phyloP scores from a whole-genome alignment of 2,329 filamentous ascomycete species.

The Alternaria conjuncta region DNA sequence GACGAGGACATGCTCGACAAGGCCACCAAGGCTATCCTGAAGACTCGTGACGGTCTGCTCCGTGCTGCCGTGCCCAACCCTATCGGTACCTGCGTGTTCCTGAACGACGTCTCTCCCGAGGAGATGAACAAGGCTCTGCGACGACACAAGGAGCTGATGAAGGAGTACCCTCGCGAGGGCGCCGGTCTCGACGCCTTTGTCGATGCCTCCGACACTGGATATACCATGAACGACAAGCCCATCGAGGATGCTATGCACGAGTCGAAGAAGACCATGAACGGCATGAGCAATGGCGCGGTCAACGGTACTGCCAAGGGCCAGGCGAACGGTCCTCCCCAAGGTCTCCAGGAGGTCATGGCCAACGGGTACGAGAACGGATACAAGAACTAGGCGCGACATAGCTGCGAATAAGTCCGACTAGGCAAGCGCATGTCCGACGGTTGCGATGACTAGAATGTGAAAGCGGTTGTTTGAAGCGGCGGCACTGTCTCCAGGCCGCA shows the following conservation, averaged over 20 bases:
- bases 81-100: constrained; percentile 69
- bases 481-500: background rate
- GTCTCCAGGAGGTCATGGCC: constrained; percentile 33
- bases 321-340: constrained; percentile 25
- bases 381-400: constrained; percentile 33
- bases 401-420: constrained; percentile 20
- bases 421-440: constrained; percentile 15
- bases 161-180: constrained; percentile 67
- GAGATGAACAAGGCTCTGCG: constrained; percentile 68
- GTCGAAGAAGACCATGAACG: constrained; percentile 29
- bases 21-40: constrained; percentile 72
- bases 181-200: constrained; percentile 73
- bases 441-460: constrained; percentile 2
- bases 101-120: constrained; percentile 69
- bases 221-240: constrained; percentile 56
- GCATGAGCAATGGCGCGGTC: constrained; percentile 30
- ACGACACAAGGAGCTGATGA: constrained; percentile 69
- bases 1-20: constrained; percentile 69
- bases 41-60: constrained; percentile 72
- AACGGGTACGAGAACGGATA: constrained; percentile 42
- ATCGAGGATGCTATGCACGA: constrained; percentile 40
- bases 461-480: constrained; percentile 9
- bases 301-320: constrained; percentile 30
- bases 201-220: constrained; percentile 72
- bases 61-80: constrained; percentile 73